phyloP scores from a whole-genome alignment of 768 basidiomycete species.

The Boletus rubescentipes region DNA sequence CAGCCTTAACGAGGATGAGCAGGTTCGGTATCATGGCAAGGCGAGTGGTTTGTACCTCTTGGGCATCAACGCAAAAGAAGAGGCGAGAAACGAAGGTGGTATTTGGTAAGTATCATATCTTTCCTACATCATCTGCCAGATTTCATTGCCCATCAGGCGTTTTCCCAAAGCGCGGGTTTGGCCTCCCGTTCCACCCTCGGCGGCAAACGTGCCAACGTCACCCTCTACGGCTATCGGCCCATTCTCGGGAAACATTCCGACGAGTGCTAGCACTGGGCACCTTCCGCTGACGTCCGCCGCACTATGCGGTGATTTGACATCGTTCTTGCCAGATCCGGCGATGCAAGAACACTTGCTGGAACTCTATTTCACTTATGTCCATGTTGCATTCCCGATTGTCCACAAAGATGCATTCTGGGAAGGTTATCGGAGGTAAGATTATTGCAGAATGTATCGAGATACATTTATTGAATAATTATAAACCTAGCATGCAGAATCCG shows the following conservation, averaged over 20 bases:
- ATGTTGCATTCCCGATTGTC: constrained; percentile 74
- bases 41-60: constrained; percentile 78
- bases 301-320: constrained; percentile 38
- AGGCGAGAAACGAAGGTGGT: constrained; percentile 70
- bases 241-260: constrained; percentile 7
- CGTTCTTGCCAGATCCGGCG: constrained; percentile 52
- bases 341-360: constrained; percentile 70
- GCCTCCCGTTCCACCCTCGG: constrained; percentile 53
- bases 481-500: constrained; percentile 25
- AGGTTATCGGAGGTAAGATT: constrained; percentile 45
- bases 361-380: constrained; percentile 81
- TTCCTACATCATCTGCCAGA: constrained; percentile 17
- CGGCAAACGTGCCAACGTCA: constrained; percentile 26
- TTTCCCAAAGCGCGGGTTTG: constrained; percentile 90
- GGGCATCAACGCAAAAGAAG: constrained; percentile 56
- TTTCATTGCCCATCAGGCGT: constrained; percentile 45
- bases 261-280: constrained; percentile 5
- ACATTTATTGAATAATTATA: background rate
- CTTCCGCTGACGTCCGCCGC: constrained; percentile 24
- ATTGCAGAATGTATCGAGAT: background rate
- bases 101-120: constrained; percentile 52
- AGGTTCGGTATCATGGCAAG: constrained; percentile 86
- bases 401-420: constrained; percentile 71
- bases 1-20: constrained; percentile 82
- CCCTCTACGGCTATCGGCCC: constrained; percentile 6